Base-by-base conservation (phyloP, 208 protist genomes). In the Naegleria gruberi region DNA sequence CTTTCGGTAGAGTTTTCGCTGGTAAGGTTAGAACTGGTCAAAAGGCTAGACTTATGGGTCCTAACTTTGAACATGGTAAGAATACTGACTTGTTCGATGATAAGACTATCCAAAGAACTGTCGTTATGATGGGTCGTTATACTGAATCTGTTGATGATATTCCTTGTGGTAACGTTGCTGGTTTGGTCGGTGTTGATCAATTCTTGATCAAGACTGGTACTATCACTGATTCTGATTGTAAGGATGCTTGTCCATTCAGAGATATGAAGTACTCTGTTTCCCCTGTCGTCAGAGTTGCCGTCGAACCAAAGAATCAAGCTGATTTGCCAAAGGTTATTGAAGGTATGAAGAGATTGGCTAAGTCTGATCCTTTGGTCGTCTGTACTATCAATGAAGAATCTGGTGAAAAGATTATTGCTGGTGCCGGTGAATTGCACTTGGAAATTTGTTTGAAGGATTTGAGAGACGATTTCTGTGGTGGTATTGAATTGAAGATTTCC, bases 231-330 rank as follows among this genome's bases (percentile, higher is more conserved):
- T 94, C 93, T 73, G 94, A 94, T 83, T 30, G 93, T 43, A 87
- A 90, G 5, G 90, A 91, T 82, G 45, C 51, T 37, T 89, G 82
- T 41, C 73, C 73, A 57, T 73, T 91, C 6, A 89, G 77, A 17
- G 95, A 98, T 47, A 99, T 99, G 99, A 99, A 99, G 96, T 99
- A 99, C 97, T 99, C 97, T 81, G 98, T 99, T 90, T 99, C 98
- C 19, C 98, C 98, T 85, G 98, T 99, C 93, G 99, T 99, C 87
- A 97, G 98, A 95, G 97, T 99, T 74, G 98, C 98, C 57, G 98
- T 99, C 57, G 96, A 98, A 94, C 94, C 96, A 90, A 99, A 98
- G 95, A 99, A 99, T 93, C 95, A 98, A 73, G 88, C 95, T 45
- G 98, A 99, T 92, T 94, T 99, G 55, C 97, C 98, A 90, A 99